Percentiles rank a stretch among this genome's conserved stretches.
These are phyloP conservation scores for Fragaria ananassa DNA, from an alignment of 306 rosid species.

Conservation along the genomic window DNA sequence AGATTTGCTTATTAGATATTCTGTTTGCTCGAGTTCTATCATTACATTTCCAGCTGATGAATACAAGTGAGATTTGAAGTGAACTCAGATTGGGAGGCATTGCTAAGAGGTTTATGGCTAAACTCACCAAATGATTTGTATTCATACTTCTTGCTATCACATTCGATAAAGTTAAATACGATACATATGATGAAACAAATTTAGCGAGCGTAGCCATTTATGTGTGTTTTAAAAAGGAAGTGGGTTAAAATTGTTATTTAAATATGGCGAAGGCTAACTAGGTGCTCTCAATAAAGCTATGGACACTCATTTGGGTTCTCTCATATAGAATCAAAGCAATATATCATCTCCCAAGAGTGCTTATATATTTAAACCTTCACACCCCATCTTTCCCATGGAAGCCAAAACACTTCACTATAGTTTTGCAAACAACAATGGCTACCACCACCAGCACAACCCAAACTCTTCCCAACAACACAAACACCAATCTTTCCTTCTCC, in stretches of 20 bases:
- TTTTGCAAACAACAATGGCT: slow-evolving; percentile 32
- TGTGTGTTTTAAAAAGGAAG: neutral
- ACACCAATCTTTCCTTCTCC: slow-evolving; percentile 37
- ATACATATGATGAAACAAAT: neutral
- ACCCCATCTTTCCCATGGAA: slow-evolving; percentile 32
- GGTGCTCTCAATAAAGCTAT: slow-evolving; percentile 36
- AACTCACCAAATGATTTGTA: neutral
- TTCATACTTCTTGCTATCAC: neutral
- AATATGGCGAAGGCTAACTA: slow-evolving; percentile 20
- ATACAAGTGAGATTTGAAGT: neutral
- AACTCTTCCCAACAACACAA: slow-evolving; percentile 29
- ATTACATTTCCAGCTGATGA: neutral
- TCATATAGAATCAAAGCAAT: slow-evolving; percentile 33
- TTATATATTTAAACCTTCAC: slow-evolving; percentile 49
- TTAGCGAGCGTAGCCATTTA: neutral
- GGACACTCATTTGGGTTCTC: slow-evolving; percentile 34
- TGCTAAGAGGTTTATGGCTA: neutral
- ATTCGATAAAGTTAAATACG: too few species aligned
- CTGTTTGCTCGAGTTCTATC: neutral
- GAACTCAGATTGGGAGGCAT: neutral
- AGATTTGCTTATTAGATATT: neutral
- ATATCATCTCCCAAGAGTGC: slow-evolving; percentile 36
- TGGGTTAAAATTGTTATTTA: slow-evolving; percentile 21
- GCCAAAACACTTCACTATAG: slow-evolving; percentile 29
- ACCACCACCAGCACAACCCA: neutral